Evolutionary conservation across 768 basidiomycete genomes (phyloP).

Genomic region (Glaciozyma antarctica): DNA sequence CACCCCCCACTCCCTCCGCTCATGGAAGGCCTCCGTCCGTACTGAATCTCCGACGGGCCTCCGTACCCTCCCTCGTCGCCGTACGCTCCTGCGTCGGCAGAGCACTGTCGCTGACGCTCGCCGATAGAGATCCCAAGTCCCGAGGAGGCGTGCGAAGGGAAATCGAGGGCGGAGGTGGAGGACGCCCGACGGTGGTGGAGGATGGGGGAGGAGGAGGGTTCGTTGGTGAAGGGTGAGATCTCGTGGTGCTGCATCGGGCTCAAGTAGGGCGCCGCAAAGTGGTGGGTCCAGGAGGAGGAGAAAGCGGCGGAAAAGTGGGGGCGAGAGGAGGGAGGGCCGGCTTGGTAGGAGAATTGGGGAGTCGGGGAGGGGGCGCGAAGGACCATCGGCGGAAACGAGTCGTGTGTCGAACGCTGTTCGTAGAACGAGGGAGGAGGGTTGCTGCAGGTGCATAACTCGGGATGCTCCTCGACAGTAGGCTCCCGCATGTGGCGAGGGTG

Average conservation of each 20-base stretch:
- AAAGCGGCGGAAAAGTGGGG: not conserved
- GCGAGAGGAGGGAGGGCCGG: not conserved
- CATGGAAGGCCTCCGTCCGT: no score
- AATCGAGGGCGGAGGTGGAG: not conserved
- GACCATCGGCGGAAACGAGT: not conserved
- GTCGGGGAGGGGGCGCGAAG: not conserved
- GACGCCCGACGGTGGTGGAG: not conserved
- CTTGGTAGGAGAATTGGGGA: not conserved
- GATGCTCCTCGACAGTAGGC: not conserved
- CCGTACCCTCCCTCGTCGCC: no score
- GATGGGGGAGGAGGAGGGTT: not conserved
- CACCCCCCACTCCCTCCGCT: no score
- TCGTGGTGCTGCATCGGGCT: not conserved
- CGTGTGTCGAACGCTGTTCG: not conserved
- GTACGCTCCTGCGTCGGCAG: no score
- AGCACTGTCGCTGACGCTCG: not conserved
- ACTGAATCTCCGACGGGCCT: no score
- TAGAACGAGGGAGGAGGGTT: not conserved
- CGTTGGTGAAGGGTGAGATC: not conserved
- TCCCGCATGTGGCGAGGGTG: slow-evolving; percentile 6
- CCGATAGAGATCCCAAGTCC: not conserved
- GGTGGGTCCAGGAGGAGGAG: not conserved
- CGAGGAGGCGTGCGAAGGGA: not conserved
- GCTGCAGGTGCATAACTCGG: not conserved
- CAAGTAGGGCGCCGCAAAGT: not conserved